Evolutionary conservation across 345 rosid genomes (phyloP).

Genomic region (Clausena lansium): DNA sequence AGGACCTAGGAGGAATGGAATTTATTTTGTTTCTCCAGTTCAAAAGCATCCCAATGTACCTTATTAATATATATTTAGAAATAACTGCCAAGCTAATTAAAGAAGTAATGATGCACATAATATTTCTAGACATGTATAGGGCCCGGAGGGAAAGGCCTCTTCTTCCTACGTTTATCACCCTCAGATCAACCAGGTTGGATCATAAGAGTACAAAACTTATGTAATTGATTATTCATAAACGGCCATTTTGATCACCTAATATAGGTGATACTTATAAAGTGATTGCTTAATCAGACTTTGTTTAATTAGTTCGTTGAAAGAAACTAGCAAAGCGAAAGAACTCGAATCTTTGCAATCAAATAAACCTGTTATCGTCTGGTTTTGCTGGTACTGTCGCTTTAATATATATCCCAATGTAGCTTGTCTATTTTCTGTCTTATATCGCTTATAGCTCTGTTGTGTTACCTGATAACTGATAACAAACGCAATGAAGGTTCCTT

Average conservation of each 20-base stretch:
- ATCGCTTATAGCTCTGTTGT: background rate
- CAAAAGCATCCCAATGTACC: too few relatives aligned
- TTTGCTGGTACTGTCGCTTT: conserved; percentile 5
- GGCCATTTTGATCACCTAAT: background rate
- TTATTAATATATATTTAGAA: too few relatives aligned
- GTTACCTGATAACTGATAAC: conserved; percentile 24
- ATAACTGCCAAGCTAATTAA: background rate
- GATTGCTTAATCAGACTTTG: background rate
- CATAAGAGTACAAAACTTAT: background rate
- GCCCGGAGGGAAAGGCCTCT: background rate
- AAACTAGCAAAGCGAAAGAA: background rate
- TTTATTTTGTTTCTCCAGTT: too few relatives aligned
- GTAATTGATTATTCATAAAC: background rate
- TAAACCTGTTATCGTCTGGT: conserved; percentile 1
- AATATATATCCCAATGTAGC: background rate
- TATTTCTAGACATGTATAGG: background rate
- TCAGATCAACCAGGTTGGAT: background rate
- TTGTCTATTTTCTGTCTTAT: background rate
- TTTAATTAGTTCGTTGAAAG: background rate
- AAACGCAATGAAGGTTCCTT: conserved; percentile 36
- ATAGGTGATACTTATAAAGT: background rate
- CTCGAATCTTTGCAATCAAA: conserved; percentile 11
- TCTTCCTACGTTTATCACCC: background rate
- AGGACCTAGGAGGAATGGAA: too few relatives aligned
- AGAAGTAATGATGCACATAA: background rate